A percentile compares a stretch with the other conserved stretches of the same genome.
phyloP scores from a whole-genome alignment of 306 rosid species.

The Medicago ruthenica region DNA sequence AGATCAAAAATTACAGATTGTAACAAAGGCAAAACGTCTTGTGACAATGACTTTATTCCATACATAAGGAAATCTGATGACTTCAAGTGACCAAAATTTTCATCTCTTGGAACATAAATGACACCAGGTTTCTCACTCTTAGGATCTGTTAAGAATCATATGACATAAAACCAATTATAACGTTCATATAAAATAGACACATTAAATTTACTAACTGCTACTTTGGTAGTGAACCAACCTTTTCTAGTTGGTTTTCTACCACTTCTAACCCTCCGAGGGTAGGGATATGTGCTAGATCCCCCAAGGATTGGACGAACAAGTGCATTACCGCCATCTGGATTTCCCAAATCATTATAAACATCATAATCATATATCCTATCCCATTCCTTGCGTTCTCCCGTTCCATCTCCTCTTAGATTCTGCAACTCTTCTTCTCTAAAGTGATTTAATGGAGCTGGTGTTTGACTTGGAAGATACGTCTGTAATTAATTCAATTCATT shows the following conservation, averaged over 20 bases:
- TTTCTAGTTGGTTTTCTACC: constrained; percentile 56
- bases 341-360: constrained; percentile 43
- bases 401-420: constrained; percentile 48
- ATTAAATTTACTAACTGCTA: no score
- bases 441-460: constrained; percentile 34
- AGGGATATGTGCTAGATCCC: constrained; percentile 66
- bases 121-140: constrained; percentile 47
- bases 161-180: constrained; percentile 14
- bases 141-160: constrained; percentile 52
- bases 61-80: constrained; percentile 67
- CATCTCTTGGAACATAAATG: constrained; percentile 77
- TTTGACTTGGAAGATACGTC: constrained; percentile 39
- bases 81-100: constrained; percentile 70
- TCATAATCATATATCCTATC: constrained; percentile 45
- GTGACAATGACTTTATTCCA: constrained; percentile 62
- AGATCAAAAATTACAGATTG: constrained; percentile 43
- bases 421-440: constrained; percentile 42
- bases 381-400: constrained; percentile 25
- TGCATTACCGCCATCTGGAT: constrained; percentile 48
- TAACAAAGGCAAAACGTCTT: constrained; percentile 50
- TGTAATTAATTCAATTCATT: background rate
- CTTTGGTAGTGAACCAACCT: constrained; percentile 46
- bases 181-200: no score
- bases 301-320: constrained; percentile 73
- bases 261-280: constrained; percentile 87